Conservation (phyloP, 2,329 filamentous ascomycete species). For the Phialophora tarda region DNA sequence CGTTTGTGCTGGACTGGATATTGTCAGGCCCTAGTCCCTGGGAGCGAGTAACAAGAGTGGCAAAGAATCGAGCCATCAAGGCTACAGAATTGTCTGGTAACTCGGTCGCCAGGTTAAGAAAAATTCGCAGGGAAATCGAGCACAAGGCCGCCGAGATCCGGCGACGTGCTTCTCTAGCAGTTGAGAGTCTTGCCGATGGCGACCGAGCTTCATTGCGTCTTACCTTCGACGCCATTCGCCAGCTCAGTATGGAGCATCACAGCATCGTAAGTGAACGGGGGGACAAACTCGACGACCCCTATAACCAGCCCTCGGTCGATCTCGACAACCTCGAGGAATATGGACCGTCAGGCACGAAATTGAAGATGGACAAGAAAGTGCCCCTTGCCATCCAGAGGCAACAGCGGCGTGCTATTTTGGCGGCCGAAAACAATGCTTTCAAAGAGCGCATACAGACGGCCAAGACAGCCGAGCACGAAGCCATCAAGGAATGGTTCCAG, state of each 20-base stretch:
- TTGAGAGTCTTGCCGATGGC: conserved; percentile 29
- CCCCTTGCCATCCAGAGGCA: not conserved
- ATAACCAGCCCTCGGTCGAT: conserved; percentile 18
- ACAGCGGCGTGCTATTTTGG: not conserved
- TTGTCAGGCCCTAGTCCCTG: conserved; percentile 45
- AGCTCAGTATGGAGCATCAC: conserved; percentile 33
- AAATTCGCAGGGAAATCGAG: conserved; percentile 26
- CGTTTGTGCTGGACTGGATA: conserved; percentile 61
- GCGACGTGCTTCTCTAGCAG: conserved; percentile 42
- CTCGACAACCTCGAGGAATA: conserved; percentile 9
- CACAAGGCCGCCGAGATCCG: conserved; percentile 37
- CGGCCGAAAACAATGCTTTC: conserved; percentile 1
- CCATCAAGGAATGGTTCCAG: conserved; percentile 30
- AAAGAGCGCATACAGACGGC: conserved; percentile 11
- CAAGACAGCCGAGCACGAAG: conserved; percentile 24
- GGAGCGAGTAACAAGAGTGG: conserved; percentile 30
- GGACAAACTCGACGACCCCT: conserved; percentile 15
- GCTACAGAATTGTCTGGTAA: conserved; percentile 31
- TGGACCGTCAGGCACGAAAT: not conserved
- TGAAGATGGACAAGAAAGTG: not conserved
- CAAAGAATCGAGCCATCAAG: conserved; percentile 27
- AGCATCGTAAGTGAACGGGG: conserved; percentile 15
- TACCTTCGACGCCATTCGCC: conserved; percentile 22
- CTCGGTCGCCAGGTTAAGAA: conserved; percentile 29
- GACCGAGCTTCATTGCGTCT: conserved; percentile 28